These are phyloP conservation scores for Fusarium neocosmosporiellum DNA, from an alignment of 2,329 filamentous ascomycete species.

Conservation along the genomic window DNA sequence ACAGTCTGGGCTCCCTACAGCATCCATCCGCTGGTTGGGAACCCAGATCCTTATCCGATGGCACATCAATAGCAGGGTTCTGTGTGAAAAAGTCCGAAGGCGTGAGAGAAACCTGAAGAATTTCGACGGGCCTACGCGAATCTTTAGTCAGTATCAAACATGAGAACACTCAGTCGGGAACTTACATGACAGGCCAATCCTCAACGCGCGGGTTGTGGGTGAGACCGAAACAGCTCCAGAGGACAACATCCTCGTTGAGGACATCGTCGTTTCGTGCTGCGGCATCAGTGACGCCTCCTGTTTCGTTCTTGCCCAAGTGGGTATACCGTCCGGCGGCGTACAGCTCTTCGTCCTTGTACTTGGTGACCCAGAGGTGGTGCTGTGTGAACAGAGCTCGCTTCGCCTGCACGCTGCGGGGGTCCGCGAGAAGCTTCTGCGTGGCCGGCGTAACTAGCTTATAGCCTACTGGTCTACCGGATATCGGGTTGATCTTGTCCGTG, in stretches of 20 bases:
- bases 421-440: conserved; percentile 54
- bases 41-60: conserved; percentile 24
- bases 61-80: conserved; percentile 60
- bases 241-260: conserved; percentile 63
- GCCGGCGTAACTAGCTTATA: conserved; percentile 59
- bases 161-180: not conserved
- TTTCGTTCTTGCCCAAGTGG: conserved; percentile 51
- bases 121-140: conserved; percentile 55
- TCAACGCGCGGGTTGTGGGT: conserved; percentile 74
- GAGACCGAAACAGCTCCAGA: conserved; percentile 69
- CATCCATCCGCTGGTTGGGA: not conserved
- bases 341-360: conserved; percentile 57
- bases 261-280: conserved; percentile 58
- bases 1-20: not conserved
- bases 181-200: conserved; percentile 76
- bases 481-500: conserved; percentile 52
- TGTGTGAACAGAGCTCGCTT: conserved; percentile 55
- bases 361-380: conserved; percentile 60
- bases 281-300: conserved; percentile 53
- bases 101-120: conserved; percentile 56
- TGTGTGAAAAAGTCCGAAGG: conserved; percentile 61
- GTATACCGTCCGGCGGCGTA: conserved; percentile 58
- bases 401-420: conserved; percentile 53
- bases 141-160: conserved; percentile 2
- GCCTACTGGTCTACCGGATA: conserved; percentile 58